These are phyloP conservation scores for Fraxinus greggii DNA, from an alignment of 305 asterid genomes.

Conservation along the genomic window DNA sequence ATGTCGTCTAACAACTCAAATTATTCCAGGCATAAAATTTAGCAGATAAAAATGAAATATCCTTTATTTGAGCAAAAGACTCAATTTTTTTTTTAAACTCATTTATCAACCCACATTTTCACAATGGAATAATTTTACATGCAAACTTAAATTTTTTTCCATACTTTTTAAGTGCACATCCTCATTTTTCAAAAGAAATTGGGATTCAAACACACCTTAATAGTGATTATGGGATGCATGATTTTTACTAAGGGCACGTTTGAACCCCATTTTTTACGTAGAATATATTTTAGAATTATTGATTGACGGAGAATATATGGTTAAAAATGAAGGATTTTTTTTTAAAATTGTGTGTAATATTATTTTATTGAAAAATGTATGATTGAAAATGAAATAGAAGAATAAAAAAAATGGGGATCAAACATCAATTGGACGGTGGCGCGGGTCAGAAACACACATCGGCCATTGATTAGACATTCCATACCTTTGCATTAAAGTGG, in stretches of 20 bases:
- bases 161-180: too few species aligned
- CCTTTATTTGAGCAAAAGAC: background rate
- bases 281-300: too few species aligned
- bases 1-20: background rate
- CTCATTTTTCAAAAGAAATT: too few species aligned
- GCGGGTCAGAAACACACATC: background rate
- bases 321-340: too few species aligned
- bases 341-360: too few species aligned
- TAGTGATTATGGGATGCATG: background rate
- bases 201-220: background rate
- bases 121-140: too few species aligned
- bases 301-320: too few species aligned
- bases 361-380: too few species aligned
- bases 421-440: background rate
- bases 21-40: background rate
- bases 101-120: background rate
- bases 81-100: background rate
- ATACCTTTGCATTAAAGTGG: constrained; percentile 81
- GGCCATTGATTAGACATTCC: background rate
- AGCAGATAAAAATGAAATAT: background rate
- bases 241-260: too few species aligned
- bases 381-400: too few species aligned
- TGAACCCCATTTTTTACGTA: background rate
- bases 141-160: too few species aligned
- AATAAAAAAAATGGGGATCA: too few species aligned